phyloP scores from a whole-genome alignment of 129 eudicot genomes.

The Flaveria robusta region DNA sequence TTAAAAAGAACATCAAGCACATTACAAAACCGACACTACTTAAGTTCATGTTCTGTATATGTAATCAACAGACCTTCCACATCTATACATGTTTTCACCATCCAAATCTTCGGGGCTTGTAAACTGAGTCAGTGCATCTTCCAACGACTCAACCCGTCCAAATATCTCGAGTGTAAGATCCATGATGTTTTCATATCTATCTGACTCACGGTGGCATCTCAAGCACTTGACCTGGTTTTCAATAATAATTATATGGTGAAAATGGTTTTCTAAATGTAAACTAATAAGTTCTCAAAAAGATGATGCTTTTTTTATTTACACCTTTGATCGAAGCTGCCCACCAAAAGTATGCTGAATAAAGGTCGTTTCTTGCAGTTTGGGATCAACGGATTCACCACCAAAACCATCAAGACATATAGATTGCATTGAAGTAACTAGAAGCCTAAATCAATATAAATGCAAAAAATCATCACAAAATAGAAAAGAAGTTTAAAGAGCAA shows the following conservation, averaged over 20 bases:
- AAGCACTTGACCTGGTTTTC: conserved; percentile 74
- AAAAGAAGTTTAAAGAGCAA: background rate
- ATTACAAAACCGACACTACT: conserved; percentile 2
- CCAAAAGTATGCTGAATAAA: conserved; percentile 90
- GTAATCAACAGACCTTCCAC: conserved; percentile 67
- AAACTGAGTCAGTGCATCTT: conserved; percentile 90
- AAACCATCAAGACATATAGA: conserved; percentile 78
- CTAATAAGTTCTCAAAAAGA: background rate
- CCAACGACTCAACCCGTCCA: conserved; percentile 88
- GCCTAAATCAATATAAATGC: conserved; percentile 43
- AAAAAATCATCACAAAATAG: background rate
- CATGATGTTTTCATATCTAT: conserved; percentile 82
- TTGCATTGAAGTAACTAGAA: conserved; percentile 93
- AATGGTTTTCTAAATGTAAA: background rate
- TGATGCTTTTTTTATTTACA: conserved; percentile 5
- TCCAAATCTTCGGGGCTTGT: conserved; percentile 89
- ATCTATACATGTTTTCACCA: conserved; percentile 94
- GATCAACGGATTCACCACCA: conserved; percentile 82
- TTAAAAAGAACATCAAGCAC: conserved; percentile 14
- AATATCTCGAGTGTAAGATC: conserved; percentile 88
- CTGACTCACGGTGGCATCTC: conserved; percentile 83
- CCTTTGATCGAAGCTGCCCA: conserved; percentile 91
- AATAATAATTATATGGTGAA: background rate
- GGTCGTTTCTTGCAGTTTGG: conserved; percentile 81
- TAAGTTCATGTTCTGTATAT: background rate